Evolutionary conservation across 495 filamentous ascomycete genomes (phyloP).

Genomic region (Niebla homalea): DNA sequence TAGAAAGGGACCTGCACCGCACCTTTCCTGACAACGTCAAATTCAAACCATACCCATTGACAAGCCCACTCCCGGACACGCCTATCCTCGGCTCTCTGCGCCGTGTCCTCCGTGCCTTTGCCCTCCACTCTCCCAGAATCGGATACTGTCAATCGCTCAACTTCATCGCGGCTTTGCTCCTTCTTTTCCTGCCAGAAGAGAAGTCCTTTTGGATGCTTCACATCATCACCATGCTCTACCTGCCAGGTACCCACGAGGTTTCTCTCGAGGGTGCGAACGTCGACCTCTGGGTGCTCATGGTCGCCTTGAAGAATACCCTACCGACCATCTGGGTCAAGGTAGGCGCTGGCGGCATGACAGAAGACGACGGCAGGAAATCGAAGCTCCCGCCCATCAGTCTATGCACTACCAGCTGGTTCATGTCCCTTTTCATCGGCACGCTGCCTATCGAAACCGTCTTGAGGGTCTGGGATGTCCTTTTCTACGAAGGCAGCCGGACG

Average conservation of each 20-base stretch:
- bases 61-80: conserved; percentile 37
- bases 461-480: conserved; percentile 90
- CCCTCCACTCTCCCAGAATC: conserved; percentile 74
- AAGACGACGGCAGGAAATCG: conserved; percentile 23
- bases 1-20: conserved; percentile 87
- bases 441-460: conserved; percentile 81
- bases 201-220: conserved; percentile 91
- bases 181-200: conserved; percentile 84
- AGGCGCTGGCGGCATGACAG: conserved; percentile 42
- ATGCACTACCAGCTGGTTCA: conserved; percentile 95
- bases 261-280: conserved; percentile 88
- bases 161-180: conserved; percentile 89
- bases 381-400: conserved; percentile 81
- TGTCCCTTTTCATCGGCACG: conserved; percentile 89
- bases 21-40: conserved; percentile 92
- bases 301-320: conserved; percentile 64
- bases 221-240: conserved; percentile 74
- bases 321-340: conserved; percentile 83
- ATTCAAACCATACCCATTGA: conserved; percentile 61
- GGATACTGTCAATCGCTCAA: conserved; percentile 97
- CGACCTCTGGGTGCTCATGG: conserved; percentile 89
- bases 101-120: conserved; percentile 77
- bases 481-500: conserved; percentile 89
- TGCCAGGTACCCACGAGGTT: conserved; percentile 86
- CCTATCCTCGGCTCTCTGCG: conserved; percentile 68